A percentile compares a stretch with the other conserved stretches of the same genome.
These are phyloP conservation scores for Aspergillus sp. DNA, from an alignment of 2,329 filamentous ascomycete genomes.

Conservation along the genomic window DNA sequence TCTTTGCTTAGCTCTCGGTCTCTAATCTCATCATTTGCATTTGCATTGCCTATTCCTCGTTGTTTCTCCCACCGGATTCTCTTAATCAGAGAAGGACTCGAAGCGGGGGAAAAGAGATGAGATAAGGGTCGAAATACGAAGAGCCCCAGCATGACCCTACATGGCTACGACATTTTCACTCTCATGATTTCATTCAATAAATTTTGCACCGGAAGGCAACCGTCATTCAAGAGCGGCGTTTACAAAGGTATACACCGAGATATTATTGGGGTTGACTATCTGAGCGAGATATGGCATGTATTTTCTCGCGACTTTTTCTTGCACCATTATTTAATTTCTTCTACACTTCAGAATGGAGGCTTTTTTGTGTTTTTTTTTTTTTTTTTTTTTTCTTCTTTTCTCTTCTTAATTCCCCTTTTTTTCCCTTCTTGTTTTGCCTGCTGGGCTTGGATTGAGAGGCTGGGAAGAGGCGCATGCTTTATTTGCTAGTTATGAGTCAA, in stretches of 20 bases:
- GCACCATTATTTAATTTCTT: neutral
- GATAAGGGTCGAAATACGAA: neutral
- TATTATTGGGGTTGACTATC: slow-evolving; percentile 10
- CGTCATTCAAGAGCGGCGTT: slow-evolving; percentile 22
- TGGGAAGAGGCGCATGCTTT: neutral
- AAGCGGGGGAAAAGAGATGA: neutral
- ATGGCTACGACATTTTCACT: neutral
- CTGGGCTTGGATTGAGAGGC: neutral
- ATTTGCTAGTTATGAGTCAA: neutral
- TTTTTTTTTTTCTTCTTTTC: neutral
- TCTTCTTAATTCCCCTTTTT: neutral
- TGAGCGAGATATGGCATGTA: neutral
- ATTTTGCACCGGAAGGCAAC: slow-evolving; percentile 12
- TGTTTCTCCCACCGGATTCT: neutral
- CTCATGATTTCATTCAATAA: slow-evolving; percentile 9
- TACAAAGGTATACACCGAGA: slow-evolving; percentile 26
- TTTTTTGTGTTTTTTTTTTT: neutral
- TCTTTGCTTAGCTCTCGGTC: slow-evolving; percentile 18
- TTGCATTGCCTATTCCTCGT: neutral
- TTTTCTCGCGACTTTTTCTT: neutral
- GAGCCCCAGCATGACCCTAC: neutral
- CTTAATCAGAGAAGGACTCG: neutral
- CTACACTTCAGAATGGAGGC: neutral
- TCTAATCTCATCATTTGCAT: slow-evolving; percentile 12
- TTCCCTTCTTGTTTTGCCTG: neutral